phyloP scores from a whole-genome alignment of 2,329 filamentous ascomycete genomes.

The Botryotinia globosa region DNA sequence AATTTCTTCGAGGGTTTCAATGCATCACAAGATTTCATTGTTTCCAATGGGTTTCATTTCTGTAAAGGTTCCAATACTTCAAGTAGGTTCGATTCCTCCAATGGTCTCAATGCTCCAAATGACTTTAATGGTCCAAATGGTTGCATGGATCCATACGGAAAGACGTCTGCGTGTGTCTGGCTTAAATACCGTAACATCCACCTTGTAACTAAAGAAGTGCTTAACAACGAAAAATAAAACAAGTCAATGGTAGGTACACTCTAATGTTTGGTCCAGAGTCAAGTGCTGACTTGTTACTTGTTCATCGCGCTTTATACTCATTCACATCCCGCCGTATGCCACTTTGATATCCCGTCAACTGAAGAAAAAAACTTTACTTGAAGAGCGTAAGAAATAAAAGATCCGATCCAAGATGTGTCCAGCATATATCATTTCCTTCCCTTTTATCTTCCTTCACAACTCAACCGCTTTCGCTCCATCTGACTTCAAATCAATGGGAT shows the following conservation, averaged over 20 bases:
- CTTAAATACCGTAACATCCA: background rate
- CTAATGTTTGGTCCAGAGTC: background rate
- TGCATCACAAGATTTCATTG: no score
- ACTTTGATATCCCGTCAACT: background rate
- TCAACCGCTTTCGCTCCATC: background rate
- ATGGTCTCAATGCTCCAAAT: background rate
- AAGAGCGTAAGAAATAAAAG: background rate
- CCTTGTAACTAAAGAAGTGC: background rate
- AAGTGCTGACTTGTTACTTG: background rate
- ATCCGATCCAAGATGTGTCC: background rate
- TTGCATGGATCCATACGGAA: background rate
- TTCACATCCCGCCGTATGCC: background rate
- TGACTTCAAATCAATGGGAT: background rate
- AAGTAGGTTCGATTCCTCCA: background rate
- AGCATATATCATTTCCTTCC: background rate
- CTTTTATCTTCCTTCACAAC: background rate
- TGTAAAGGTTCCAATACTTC: background rate
- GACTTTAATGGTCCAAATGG: background rate
- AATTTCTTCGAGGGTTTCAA: no score
- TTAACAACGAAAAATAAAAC: background rate
- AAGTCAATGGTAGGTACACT: background rate
- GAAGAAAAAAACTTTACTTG: background rate
- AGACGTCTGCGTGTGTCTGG: background rate
- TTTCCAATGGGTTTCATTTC: no score
- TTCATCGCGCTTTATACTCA: background rate